phyloP scores from a whole-genome alignment of 352 stramenopile species.

The Poterioochromonas sp. region DNA sequence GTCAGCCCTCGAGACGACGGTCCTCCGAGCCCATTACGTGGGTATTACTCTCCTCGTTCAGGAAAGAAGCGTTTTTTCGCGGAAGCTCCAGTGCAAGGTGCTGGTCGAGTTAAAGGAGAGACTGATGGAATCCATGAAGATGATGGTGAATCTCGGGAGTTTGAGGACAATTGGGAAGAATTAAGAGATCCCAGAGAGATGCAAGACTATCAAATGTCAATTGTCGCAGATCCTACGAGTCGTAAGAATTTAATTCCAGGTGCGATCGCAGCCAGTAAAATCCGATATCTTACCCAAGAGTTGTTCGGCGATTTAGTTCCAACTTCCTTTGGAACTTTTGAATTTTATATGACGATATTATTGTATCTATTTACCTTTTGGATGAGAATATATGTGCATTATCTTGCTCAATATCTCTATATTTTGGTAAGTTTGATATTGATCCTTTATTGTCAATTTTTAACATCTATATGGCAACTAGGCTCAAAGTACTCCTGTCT shows the following conservation, averaged over 20 bases:
- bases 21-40: too few species aligned
- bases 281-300: slow-evolving; percentile 66
- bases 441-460: too few species aligned
- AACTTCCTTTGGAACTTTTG: slow-evolving; percentile 52
- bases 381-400: slow-evolving; percentile 74
- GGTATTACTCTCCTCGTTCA: too few species aligned
- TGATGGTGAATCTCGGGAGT: neutral
- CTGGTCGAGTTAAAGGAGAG: too few species aligned
- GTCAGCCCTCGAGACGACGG: too few species aligned
- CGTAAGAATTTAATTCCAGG: slow-evolving; percentile 28
- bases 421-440: slow-evolving; percentile 44
- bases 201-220: neutral
- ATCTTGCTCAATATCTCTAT: slow-evolving; percentile 70
- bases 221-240: slow-evolving; percentile 15
- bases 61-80: too few species aligned
- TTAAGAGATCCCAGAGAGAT: neutral
- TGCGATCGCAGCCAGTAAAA: slow-evolving; percentile 49
- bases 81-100: too few species aligned
- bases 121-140: neutral
- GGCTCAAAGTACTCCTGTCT: slow-evolving; percentile 49
- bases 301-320: slow-evolving; percentile 56
- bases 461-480: slow-evolving; percentile 42
- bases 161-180: slow-evolving; percentile 7
- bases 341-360: slow-evolving; percentile 63
- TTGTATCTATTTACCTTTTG: slow-evolving; percentile 63